Evolutionary conservation across 306 rosid genomes (phyloP), one percentile per base, ranked within the genome.

Genomic region (Canavalia gladiata): DNA sequence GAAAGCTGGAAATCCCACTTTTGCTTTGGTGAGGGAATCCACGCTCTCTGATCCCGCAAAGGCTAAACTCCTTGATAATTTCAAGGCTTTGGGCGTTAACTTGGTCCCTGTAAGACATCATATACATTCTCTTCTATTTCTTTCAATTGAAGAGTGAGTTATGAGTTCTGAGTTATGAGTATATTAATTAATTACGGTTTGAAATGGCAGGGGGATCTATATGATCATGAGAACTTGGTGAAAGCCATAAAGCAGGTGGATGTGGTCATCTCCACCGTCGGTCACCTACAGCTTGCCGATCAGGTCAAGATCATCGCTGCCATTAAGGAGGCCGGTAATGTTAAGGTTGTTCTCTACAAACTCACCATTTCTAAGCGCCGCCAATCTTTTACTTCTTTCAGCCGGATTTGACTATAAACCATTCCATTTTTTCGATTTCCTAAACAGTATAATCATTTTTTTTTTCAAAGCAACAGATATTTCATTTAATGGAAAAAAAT

Each of bases 251-350:
- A 91, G 89, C 83, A 87, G 42, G 99, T 89, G 41, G 97, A 95
- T 12, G 99, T 93, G 63, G 99, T 95, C 30, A 93, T 95, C 11
- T 91, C 99, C 5, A 81, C 98, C 1, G 92, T 91, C 10, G 96
- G 98, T 37, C 68, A 62, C 60, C 0, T 78, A 68, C 97, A 87
- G 39, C 11, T 90, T 4, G 90, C 85, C 1, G 97, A 95, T 86
- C 99, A 95, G 88, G 84, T 77, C 70, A 93, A 95, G 85, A 90
- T 95, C 85, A 87, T 95, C 47, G 87, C 92, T 18, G 99, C 99
- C 49, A 93, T 95, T 41, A 93, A 95, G 83, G 93, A 90, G 54
- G 94, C 99, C 30, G 98, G 98, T 47, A 88, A 89, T 39, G 50
- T 93, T 56, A 93, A 95, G 97, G 99, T 94, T 29, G 7, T 25